Conservation (phyloP, 169 alveolate genomes). For the Plasmodium berghei region DNA sequence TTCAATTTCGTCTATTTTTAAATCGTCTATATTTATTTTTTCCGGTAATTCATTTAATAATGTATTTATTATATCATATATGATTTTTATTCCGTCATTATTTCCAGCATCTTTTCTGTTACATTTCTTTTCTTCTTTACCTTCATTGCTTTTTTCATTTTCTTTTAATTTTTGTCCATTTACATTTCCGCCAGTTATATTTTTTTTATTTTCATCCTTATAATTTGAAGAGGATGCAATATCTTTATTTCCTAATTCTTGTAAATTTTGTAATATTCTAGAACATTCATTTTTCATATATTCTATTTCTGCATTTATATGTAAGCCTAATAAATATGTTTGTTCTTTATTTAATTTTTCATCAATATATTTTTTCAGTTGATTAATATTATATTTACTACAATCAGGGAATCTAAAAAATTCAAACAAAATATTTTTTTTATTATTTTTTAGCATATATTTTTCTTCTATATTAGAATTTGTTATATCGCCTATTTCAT, state of each 20-base stretch:
- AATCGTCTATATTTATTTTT: conserved; percentile 80
- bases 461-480: conserved; percentile 84
- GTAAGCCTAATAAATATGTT: conserved; percentile 93
- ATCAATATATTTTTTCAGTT: conserved; percentile 93
- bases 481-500: not conserved
- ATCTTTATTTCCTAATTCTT: conserved; percentile 78
- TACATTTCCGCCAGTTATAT: not conserved
- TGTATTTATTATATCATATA: conserved; percentile 87
- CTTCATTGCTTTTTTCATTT: conserved; percentile 10
- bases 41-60: conserved; percentile 89
- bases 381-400: conserved; percentile 91
- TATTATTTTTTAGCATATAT: conserved; percentile 92
- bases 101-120: conserved; percentile 75
- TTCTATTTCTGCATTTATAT: conserved; percentile 97
- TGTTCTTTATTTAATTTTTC: conserved; percentile 95
- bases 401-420: conserved; percentile 96
- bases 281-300: conserved; percentile 93
- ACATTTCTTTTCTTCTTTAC: not conserved
- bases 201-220: conserved; percentile 6
- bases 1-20: conserved; percentile 77
- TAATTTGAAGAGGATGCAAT: conserved; percentile 47
- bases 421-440: conserved; percentile 91
- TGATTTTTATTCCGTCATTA: conserved; percentile 87
- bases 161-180: not conserved
- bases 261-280: conserved; percentile 88